These are phyloP conservation scores for Sclerotinia subarctica DNA, from an alignment of 2,329 filamentous ascomycete genomes.

Conservation along the genomic window DNA sequence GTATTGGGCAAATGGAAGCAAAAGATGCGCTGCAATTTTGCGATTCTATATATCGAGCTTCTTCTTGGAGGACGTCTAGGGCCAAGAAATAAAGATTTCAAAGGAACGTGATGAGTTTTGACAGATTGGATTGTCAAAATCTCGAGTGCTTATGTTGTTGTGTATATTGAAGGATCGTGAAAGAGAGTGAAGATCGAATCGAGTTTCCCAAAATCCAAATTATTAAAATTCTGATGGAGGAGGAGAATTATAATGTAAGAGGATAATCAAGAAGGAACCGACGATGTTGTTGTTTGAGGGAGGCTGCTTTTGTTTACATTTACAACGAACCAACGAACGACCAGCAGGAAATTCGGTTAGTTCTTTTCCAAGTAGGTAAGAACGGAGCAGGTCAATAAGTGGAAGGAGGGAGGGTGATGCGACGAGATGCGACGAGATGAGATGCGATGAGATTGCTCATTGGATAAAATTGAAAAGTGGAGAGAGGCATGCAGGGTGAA, in stretches of 20 bases:
- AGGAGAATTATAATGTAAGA: background rate
- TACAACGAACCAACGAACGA: no score
- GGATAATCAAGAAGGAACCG: background rate
- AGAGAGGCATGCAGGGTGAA: no score
- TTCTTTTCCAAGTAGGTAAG: no score
- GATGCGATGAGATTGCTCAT: background rate
- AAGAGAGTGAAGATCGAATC: conserved; percentile 7
- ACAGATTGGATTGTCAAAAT: background rate
- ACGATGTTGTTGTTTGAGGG: background rate
- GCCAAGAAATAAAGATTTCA: background rate
- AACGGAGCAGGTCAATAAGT: no score
- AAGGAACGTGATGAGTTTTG: background rate
- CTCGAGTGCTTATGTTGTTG: background rate
- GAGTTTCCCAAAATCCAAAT: conserved; percentile 3
- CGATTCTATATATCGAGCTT: background rate
- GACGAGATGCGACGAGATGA: background rate
- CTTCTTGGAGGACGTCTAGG: background rate
- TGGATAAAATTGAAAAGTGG: background rate
- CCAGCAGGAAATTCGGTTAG: no score
- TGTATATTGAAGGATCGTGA: conserved; percentile 12
- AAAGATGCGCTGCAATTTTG: conserved; percentile 12
- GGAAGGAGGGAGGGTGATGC: background rate
- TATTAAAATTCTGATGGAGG: background rate
- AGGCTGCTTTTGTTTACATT: conserved; percentile 1
- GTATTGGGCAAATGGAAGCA: conserved; percentile 9